Evolutionary conservation across 768 basidiomycete species (phyloP).

Genomic region (Russula virescens): DNA sequence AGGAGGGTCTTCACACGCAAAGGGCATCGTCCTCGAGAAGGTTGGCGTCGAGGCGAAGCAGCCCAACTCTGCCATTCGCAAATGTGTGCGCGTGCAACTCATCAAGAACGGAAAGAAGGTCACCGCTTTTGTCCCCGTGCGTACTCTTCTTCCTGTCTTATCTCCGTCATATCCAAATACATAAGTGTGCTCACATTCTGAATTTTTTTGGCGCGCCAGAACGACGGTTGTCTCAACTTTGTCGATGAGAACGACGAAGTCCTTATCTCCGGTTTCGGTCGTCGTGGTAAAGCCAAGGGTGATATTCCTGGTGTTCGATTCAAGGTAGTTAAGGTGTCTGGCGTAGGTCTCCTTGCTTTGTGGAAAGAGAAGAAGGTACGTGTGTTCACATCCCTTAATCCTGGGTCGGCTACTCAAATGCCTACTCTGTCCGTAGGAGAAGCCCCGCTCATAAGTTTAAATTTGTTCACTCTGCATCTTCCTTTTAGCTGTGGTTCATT

Average conservation of each 20-base stretch:
- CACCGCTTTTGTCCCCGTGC: constrained; percentile 96
- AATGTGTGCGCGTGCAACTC: constrained; percentile 99
- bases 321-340: constrained; percentile 99
- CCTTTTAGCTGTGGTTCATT: constrained; percentile 4
- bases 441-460: constrained; percentile 34
- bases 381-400: constrained; percentile 11
- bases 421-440: constrained; percentile 30
- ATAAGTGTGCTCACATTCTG: no score
- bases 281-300: constrained; percentile 99
- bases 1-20: constrained; percentile 98
- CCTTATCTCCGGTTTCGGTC: constrained; percentile 99
- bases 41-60: constrained; percentile 99
- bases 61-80: constrained; percentile 99
- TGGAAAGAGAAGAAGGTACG: constrained; percentile 99
- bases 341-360: constrained; percentile 94
- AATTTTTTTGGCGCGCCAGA: constrained; percentile 40
- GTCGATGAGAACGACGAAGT: constrained; percentile 99
- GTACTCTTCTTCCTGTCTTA: constrained; percentile 30
- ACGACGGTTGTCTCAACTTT: constrained; percentile 96
- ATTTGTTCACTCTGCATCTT: constrained; percentile 1
- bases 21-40: constrained; percentile 99
- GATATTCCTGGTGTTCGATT: constrained; percentile 99
- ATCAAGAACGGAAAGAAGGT: constrained; percentile 99
- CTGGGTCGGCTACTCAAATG: constrained; percentile 2
- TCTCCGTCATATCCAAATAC: no score